These are phyloP conservation scores for Sarocladiaceae sp. DNA, from an alignment of 2,329 filamentous ascomycete genomes.

Conservation along the genomic window DNA sequence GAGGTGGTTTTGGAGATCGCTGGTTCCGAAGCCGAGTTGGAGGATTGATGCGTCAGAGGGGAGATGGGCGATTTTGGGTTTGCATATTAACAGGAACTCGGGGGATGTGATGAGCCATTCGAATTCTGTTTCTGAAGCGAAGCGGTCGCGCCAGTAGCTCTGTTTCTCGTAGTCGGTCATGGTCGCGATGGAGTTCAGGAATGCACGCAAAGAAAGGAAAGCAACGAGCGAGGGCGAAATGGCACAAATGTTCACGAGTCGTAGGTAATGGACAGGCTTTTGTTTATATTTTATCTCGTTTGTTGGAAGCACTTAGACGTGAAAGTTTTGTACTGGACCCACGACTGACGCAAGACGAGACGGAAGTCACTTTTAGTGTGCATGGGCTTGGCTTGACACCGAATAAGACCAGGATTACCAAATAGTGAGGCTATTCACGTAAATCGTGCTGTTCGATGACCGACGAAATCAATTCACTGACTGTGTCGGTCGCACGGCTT, in stretches of 20 bases:
- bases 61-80: constrained; percentile 30
- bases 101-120: constrained; percentile 43
- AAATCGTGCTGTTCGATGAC: no score
- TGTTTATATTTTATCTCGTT: neutral
- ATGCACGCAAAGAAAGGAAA: neutral
- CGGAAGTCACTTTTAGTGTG: neutral
- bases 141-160: constrained; percentile 45
- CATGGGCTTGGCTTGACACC: neutral
- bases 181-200: neutral
- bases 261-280: neutral
- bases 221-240: neutral
- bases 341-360: constrained; percentile 10
- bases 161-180: constrained; percentile 41
- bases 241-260: neutral
- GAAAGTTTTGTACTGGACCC: constrained; percentile 1
- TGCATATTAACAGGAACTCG: constrained; percentile 34
- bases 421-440: neutral
- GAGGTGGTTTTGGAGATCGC: constrained; percentile 44
- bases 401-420: neutral
- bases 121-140: constrained; percentile 38
- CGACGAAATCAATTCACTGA: no score
- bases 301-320: neutral
- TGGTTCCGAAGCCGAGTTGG: constrained; percentile 45
- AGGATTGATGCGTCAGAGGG: constrained; percentile 30
- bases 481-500: no score